Evolutionary conservation across 768 basidiomycete genomes (phyloP), one percentile per base, ranked within the genome.

Genomic region (Termitomyces sp.): DNA sequence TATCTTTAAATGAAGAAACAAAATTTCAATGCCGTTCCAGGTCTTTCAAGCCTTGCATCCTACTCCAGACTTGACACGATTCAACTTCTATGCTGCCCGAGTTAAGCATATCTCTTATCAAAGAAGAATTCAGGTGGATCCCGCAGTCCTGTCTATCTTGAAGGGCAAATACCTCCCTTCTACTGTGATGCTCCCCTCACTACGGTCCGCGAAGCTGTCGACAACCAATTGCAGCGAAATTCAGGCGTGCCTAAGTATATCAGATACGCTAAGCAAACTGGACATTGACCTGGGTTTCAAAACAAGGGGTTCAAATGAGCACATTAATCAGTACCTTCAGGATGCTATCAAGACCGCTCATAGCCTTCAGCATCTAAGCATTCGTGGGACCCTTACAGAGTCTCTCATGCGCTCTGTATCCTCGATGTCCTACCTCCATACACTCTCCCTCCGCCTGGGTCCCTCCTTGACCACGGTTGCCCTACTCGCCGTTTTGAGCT

Each of bases 241-340:
- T 14, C 66, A 71, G n/a, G 60, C 71, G 46, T 63, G 66, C n/a
- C 63, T 77, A 43, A 71, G 71, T 60, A 54, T 77, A 41, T 77
- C 75, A 14, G 62, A 67, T 9, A 64, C 67, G 23, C 72, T 80
- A 36, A 66, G 62, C 30, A 63, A 65, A 32, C 64, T 83, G 5
- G 72, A 75, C 28, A 51, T 81, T 48, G 77, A 78, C 58, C 67
- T 78, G 0, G 76, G 77, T 18, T 79, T 78, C 63, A 74, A 69
- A 59, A 41, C 48, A 14, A 71, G 26, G 50, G 57, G 57, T n/a
- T 55, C 57, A 2, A 67, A 68, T 26, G 60, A 66, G 33, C 59
- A 62, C 14, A 60, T 72, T 13, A 64, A 56, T 30, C 61, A 69
- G 10, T 72, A 72, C 56, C 52, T 77, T 52, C 63, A 71, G 46